These are phyloP conservation scores for Labyrinthula sp. DNA, from an alignment of 352 stramenopile genomes.

Conservation along the genomic window DNA sequence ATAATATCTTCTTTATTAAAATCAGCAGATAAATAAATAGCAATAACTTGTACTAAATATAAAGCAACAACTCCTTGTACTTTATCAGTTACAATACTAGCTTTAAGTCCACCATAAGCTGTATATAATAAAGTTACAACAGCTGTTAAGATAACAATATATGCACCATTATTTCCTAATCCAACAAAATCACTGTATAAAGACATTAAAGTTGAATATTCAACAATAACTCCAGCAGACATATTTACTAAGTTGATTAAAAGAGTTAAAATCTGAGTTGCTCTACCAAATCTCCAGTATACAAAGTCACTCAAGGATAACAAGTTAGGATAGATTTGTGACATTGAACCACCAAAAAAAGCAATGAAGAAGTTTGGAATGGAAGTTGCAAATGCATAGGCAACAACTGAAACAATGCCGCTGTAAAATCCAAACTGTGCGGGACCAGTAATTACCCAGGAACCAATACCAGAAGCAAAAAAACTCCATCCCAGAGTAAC, in stretches of 20 bases:
- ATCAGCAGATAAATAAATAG: conserved; percentile 1
- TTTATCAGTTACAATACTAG: conserved; percentile 6
- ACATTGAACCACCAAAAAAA: conserved; percentile 3
- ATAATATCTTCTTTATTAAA: background rate
- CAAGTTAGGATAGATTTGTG: background rate
- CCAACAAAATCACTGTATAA: conserved; percentile 10
- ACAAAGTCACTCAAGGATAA: conserved; percentile 6
- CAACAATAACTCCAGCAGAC: background rate
- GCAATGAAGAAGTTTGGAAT: conserved; percentile 1
- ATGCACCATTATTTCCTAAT: too few relatives aligned
- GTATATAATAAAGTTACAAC: conserved; percentile 11
- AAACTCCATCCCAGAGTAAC: conserved; percentile 1
- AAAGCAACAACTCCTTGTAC: conserved; percentile 3
- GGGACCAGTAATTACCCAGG: conserved; percentile 1
- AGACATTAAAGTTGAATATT: conserved; percentile 3
- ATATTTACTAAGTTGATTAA: conserved; percentile 5
- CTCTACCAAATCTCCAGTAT: background rate
- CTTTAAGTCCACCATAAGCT: conserved; percentile 2
- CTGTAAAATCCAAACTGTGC: background rate
- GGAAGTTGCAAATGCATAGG: conserved; percentile 3
- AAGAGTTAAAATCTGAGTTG: background rate
- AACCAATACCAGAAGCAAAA: conserved; percentile 2
- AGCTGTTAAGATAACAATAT: too few relatives aligned
- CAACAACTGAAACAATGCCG: background rate
- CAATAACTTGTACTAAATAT: too few relatives aligned